phyloP scores from a whole-genome alignment of 2,329 filamentous ascomycete species.

The Penicillium nordicum region DNA sequence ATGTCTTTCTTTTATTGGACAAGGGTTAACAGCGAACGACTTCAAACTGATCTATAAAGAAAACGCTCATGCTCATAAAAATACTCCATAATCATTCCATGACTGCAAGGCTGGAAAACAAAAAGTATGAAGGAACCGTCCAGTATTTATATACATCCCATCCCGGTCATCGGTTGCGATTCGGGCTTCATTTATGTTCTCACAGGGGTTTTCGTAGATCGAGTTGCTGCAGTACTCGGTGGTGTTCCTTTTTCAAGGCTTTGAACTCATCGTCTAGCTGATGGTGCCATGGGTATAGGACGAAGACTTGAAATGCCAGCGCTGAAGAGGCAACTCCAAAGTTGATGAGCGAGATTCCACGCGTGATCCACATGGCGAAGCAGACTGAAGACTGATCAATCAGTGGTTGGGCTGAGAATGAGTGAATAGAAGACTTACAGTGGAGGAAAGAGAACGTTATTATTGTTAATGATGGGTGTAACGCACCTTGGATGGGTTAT shows the following conservation, averaged over 20 bases:
- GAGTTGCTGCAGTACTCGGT: constrained; percentile 29
- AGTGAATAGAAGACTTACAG: neutral
- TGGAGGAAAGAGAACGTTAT: neutral
- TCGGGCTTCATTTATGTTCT: neutral
- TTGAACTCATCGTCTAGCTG: constrained; percentile 62
- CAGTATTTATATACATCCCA: neutral
- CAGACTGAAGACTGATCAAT: neutral
- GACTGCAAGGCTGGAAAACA: neutral
- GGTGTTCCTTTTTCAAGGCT: constrained; percentile 57
- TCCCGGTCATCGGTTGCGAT: neutral
- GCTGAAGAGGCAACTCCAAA: constrained; percentile 64
- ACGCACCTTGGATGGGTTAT: neutral
- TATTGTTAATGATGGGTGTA: neutral
- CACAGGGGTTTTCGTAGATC: neutral
- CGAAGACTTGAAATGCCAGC: constrained; percentile 64
- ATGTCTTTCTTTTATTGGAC: neutral
- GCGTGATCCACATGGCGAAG: constrained; percentile 45
- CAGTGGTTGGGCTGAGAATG: neutral
- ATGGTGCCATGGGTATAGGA: constrained; percentile 69
- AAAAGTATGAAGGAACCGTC: neutral
- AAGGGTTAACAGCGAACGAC: neutral
- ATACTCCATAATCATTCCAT: neutral
- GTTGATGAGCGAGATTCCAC: constrained; percentile 59
- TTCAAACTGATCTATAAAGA: neutral
- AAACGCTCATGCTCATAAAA: neutral